Evolutionary conservation across 345 rosid genomes (phyloP), one percentile per base, ranked within the genome.

Genomic region (Aquilaria malaccensis): DNA sequence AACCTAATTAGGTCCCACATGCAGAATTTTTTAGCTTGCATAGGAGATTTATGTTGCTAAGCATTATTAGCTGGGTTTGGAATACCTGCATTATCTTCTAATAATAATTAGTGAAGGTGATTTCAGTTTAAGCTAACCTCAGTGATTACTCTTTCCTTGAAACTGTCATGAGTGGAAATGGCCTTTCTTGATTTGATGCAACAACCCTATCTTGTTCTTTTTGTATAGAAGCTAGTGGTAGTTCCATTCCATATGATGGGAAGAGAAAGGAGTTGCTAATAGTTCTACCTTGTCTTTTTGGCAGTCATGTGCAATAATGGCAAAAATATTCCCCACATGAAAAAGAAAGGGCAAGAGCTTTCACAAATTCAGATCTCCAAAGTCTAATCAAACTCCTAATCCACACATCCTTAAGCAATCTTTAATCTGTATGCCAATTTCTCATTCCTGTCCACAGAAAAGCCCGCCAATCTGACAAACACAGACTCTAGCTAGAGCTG

Each of bases 171-270:
- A 22, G 22, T 22, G 1, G 31, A 46, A 52, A 53, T 12, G 13
- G 9, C 37, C 30, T 54, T 57, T 45, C 29, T 45, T 50, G 41
- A 63, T 63, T 69, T 56, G 48, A 52, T 6, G 30, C 52, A 6
- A 45, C 43, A 37, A 37, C 7, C 7, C 7, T 37, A 37, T 37
- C 43, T 37, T 37, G 43, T 37, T 37, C 43, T 37, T 37, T 37
- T 37, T 37, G 43, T 37, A 37, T 9, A 37, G 43, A 37, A 37
- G 43, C 4, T 37, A 37, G 43, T 37, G 5, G 43, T 3, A 37
- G 43, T 37, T 4, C 43, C 5, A 37, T 37, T 4, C 43, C 5
- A 37, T 37, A 37, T 37, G 43, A 37, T 37, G 43, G 5, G 43
- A 37, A 37, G 5, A 37, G 7, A 37, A 37, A 37, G 43, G 43